Percentiles rank a stretch among this genome's conserved stretches.
These are phyloP conservation scores for Cadophora malorum DNA, from an alignment of 2,329 filamentous ascomycete genomes.

Conservation along the genomic window DNA sequence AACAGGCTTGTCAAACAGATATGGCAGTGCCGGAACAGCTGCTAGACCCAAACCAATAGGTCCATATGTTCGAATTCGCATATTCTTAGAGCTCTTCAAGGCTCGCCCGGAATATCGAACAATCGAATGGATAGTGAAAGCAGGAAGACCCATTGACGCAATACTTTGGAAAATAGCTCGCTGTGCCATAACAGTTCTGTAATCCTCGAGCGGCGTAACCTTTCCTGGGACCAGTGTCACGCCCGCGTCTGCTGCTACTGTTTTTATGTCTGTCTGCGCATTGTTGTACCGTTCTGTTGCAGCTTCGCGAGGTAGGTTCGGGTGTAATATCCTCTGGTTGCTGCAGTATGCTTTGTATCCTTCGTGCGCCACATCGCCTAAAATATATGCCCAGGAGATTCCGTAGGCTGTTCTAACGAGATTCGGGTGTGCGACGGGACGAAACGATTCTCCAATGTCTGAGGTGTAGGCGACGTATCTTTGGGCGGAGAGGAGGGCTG, in stretches of 20 bases:
- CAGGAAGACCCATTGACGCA: slow-evolving; percentile 75
- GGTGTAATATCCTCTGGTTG: slow-evolving; percentile 79
- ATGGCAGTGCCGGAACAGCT: slow-evolving; percentile 83
- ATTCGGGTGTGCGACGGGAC: slow-evolving; percentile 86
- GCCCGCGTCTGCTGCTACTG: slow-evolving; percentile 25
- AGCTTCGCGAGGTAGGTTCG: slow-evolving; percentile 58
- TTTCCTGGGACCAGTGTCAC: slow-evolving; percentile 47
- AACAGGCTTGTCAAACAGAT: slow-evolving; percentile 88
- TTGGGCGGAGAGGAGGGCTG: slow-evolving; percentile 87
- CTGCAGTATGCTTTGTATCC: slow-evolving; percentile 93
- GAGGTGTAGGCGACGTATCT: slow-evolving; percentile 97
- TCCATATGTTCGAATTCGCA: slow-evolving; percentile 78
- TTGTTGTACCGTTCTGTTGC: slow-evolving; percentile 43
- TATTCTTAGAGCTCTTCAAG: slow-evolving; percentile 83
- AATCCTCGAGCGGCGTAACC: slow-evolving; percentile 84
- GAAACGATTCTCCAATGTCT: slow-evolving; percentile 95
- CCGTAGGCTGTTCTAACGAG: slow-evolving; percentile 85
- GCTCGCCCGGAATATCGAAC: slow-evolving; percentile 87
- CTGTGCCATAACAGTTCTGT: slow-evolving; percentile 88
- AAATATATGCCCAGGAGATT: slow-evolving; percentile 89
- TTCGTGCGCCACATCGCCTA: slow-evolving; percentile 90
- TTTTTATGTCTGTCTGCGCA: slow-evolving; percentile 37
- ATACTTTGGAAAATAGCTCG: slow-evolving; percentile 88
- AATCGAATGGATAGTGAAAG: slow-evolving; percentile 60
- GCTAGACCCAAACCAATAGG: slow-evolving; percentile 85